These are phyloP conservation scores for Spathaspora sp. DNA, from an alignment of 1,139 yeast genomes.

Conservation along the genomic window DNA sequence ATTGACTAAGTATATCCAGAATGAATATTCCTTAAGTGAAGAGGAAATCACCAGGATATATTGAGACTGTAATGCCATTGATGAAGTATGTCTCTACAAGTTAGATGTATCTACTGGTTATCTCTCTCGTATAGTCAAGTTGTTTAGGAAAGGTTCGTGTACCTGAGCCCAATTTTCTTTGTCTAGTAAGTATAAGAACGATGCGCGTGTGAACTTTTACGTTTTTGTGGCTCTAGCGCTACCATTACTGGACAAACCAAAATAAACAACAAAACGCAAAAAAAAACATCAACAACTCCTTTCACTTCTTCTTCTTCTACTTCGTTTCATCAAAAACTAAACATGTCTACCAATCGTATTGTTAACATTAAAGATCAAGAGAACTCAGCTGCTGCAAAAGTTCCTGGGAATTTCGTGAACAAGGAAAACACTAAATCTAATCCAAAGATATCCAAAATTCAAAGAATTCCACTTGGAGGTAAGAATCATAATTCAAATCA, in stretches of 20 bases:
- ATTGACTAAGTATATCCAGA: slow-evolving; percentile 83
- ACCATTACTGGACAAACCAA: neutral
- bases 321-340: neutral
- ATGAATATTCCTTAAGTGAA: slow-evolving; percentile 36
- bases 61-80: slow-evolving; percentile 27
- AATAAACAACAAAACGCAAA: neutral
- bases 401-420: neutral
- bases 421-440: slow-evolving; percentile 8
- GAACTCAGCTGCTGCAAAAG: neutral
- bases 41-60: slow-evolving; percentile 20
- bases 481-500: slow-evolving; percentile 39
- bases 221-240: neutral
- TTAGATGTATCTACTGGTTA: no score
- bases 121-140: no score
- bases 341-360: slow-evolving; percentile 6
- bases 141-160: neutral
- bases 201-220: neutral
- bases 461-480: slow-evolving; percentile 50
- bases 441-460: slow-evolving; percentile 1
- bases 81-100: neutral
- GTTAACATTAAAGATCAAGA: slow-evolving; percentile 3
- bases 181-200: neutral
- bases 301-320: slow-evolving; percentile 3
- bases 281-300: slow-evolving; percentile 1
- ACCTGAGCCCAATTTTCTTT: neutral